These are phyloP conservation scores for Tolypocladium cylindrosporum DNA, from an alignment of 2,329 filamentous ascomycete genomes.

Conservation along the genomic window DNA sequence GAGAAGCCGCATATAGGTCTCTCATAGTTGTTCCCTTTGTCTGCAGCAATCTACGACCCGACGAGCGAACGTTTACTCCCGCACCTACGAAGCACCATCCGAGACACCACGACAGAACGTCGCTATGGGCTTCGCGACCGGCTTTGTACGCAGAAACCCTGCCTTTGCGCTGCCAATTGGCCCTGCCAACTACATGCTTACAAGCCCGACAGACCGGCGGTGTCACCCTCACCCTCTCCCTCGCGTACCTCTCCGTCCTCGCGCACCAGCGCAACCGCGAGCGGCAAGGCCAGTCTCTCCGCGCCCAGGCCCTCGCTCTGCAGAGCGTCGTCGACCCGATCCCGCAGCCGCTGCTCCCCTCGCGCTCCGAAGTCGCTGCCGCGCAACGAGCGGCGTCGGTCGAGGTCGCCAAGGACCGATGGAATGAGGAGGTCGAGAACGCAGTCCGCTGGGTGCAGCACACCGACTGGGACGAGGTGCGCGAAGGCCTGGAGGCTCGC, in stretches of 20 bases:
- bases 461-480: conserved; percentile 54
- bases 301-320: conserved; percentile 45
- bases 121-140: conserved; percentile 62
- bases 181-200: neutral
- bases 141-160: conserved; percentile 51
- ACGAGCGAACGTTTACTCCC: neutral
- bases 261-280: conserved; percentile 60
- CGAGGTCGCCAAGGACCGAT: conserved; percentile 64
- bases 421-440: conserved; percentile 65
- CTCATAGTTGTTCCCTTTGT: neutral
- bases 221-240: conserved; percentile 62
- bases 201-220: conserved; percentile 52
- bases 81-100: neutral
- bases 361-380: conserved; percentile 38
- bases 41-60: neutral
- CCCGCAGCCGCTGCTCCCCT: conserved; percentile 35
- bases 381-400: conserved; percentile 45
- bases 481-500: conserved; percentile 45
- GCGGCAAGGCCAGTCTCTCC: conserved; percentile 44
- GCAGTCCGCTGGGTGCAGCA: conserved; percentile 57
- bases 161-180: neutral
- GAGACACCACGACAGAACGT: neutral
- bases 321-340: conserved; percentile 40
- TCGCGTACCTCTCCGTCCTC: conserved; percentile 63
- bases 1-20: conserved; percentile 16